Base-by-base conservation (phyloP, 2,329 filamentous ascomycete genomes). In the Exophiala lecanii-corni region DNA sequence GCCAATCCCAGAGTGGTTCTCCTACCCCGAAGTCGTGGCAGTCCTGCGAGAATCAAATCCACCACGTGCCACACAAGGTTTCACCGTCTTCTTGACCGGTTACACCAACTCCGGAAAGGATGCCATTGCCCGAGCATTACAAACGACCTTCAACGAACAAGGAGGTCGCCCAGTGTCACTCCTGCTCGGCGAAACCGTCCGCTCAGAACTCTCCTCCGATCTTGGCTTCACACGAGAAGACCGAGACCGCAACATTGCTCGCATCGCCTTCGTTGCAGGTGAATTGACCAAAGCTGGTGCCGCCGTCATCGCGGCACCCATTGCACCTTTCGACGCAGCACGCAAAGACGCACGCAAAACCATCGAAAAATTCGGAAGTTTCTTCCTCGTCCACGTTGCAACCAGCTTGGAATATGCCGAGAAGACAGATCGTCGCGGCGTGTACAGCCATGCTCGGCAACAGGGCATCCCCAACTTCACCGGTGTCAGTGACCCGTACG, bases 1-100 rank as follows among this genome's bases (percentile, higher is more conserved):
- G 59, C 88, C 94, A 58, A 98, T 98, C 59, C 92, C 92, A 57
- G 89, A 94, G 70, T 98, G 92, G 92, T 98, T 98, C 79, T 97
- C 92, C 21, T 98, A 98, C 76, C 91, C 92, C 51, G 92, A 98
- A 74, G 92, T 98, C 57, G 92, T 98, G 70, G 83, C 82, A 68
- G 92, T 97, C 37, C 84, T 98, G 50, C 84, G 92, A 60, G 89
- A 98, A 74, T 94, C 91, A 57, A 92, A 97, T 75, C 92, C 91
- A 37, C 81, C 94, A 39, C 86, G 92, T 56, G 82, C 80, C 59
- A 79, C 84, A 62, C 94, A 98, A 75, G 92, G 92, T 53, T 98
- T 98, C 79, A 97, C 92, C 52, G 79, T 98, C 69, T 96, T 98
- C 82, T 77, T 98, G 55, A 97, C 92, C 2, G 92, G 92, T 49